Base-by-base conservation (phyloP, 1,284 basidiomycete genomes). In the Coniferiporia weirii region DNA sequence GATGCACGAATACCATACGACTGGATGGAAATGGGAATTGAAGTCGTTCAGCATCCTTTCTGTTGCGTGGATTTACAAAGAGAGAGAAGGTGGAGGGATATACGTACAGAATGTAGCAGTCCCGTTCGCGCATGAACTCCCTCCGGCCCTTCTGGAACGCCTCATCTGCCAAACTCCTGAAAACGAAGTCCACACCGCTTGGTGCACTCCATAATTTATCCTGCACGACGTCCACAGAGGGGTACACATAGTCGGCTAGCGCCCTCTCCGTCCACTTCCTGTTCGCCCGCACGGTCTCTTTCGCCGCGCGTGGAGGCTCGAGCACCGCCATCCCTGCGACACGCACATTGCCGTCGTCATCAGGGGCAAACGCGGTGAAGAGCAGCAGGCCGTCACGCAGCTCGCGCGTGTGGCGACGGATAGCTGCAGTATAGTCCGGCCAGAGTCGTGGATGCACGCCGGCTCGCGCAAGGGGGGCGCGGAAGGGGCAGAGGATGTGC, bases 381-480 rank as follows among this genome's bases (percentile, higher is more conserved):
- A 56, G 12, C 9, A 61, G 43, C 3, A 17, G 17, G 13, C 59
- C 54, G 34, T 56, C 47, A 8, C 54, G n/a, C 38, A 61, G 38
- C 13, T 52, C 43, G 15, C n/a, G 36, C 17, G 43, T 22, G 19
- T 27, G 43, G 9, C 34, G 19, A 15, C 54, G 54, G 4, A 61
- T 48, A 13, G 54, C 48, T 34, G 50, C 34, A 4, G 35, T n/a
- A 54, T 35, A 61, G 34, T 61, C 59, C 3, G 59, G 59, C 59
- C 59, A 61, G 49, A 34, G 51, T n/a, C 54, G 54, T 40, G 59
- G 59, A 22, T 46, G 54, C 20, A 52, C 51, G 40, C 59, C 59
- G 5, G 59, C 40, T 7, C 54, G 54, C 0, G 27, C 54, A 20
- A 61, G 17, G 1, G 54, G 54, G 38, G 27, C 27, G 10, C 53